These are phyloP conservation scores for Macaranga tanarius DNA, from an alignment of 441 rosid species.

Conservation along the genomic window DNA sequence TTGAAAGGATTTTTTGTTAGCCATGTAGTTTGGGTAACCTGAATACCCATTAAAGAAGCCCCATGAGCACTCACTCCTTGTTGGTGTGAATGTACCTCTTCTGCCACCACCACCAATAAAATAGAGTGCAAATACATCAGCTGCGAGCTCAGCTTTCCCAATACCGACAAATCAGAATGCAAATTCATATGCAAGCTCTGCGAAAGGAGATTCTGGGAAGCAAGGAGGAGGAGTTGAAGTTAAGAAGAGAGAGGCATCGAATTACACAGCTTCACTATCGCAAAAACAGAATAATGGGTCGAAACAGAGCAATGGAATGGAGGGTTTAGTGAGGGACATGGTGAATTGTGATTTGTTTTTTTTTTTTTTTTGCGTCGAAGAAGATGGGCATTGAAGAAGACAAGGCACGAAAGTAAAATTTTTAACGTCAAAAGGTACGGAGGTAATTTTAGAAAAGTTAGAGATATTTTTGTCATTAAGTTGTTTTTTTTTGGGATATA, in stretches of 20 bases:
- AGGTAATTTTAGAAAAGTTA: no score
- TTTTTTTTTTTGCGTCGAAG: no score
- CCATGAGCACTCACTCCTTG: constrained; percentile 56
- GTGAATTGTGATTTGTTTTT: constrained; percentile 70
- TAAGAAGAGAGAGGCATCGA: constrained; percentile 34
- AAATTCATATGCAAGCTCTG: neutral
- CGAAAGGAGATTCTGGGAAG: constrained; percentile 24
- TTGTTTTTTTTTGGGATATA: no score
- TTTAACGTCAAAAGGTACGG: no score
- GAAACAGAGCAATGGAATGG: constrained; percentile 39
- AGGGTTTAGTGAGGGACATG: constrained; percentile 37
- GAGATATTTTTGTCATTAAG: no score
- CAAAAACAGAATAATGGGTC: no score
- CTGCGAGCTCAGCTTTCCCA: constrained; percentile 18
- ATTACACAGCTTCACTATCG: constrained; percentile 33
- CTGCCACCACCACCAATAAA: constrained; percentile 32
- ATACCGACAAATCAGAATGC: neutral
- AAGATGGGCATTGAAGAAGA: no score
- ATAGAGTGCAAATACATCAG: constrained; percentile 23
- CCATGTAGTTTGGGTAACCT: constrained; percentile 89
- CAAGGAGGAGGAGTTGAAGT: constrained; percentile 16
- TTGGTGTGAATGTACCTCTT: constrained; percentile 63
- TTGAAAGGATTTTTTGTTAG: constrained; percentile 77
- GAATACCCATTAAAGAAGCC: constrained; percentile 55
- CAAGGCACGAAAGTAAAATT: no score